phyloP scores from a whole-genome alignment of 1,284 basidiomycete species.

The Ustanciosporium gigantosporum region DNA sequence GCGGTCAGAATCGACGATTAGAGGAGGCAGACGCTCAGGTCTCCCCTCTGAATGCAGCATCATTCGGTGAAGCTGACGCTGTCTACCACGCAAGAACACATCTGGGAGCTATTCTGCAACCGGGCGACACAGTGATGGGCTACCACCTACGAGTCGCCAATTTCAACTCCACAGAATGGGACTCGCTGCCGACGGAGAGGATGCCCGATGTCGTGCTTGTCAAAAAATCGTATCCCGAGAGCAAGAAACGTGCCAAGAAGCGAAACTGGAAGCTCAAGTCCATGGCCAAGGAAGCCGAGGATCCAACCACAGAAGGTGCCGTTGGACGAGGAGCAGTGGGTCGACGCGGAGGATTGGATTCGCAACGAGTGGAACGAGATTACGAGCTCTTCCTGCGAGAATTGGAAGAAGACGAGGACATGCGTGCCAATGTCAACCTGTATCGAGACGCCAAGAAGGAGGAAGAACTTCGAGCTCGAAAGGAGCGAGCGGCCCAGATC shows the following conservation, averaged over 20 bases:
- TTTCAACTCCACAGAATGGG: constrained; percentile 88
- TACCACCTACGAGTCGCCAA: constrained; percentile 87
- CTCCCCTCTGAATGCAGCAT: constrained; percentile 78
- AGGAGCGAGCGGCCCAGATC: constrained; percentile 52
- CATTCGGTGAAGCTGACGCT: constrained; percentile 66
- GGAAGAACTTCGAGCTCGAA: constrained; percentile 51
- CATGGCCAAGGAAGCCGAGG: constrained; percentile 89
- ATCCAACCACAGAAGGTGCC: constrained; percentile 54
- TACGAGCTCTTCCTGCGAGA: constrained; percentile 95
- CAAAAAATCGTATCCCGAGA: constrained; percentile 92
- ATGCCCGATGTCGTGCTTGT: constrained; percentile 91
- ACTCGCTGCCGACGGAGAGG: constrained; percentile 69
- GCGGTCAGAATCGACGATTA: constrained; percentile 35
- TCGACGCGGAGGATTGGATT: constrained; percentile 83
- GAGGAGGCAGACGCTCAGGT: constrained; percentile 84
- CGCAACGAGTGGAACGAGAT: constrained; percentile 91
- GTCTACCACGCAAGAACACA: constrained; percentile 97
- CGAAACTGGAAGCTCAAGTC: constrained; percentile 87
- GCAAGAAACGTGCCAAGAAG: constrained; percentile 84
- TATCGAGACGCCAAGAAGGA: constrained; percentile 69
- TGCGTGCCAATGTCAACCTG: constrained; percentile 84
- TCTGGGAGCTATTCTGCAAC: constrained; percentile 89
- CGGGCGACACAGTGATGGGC: constrained; percentile 89
- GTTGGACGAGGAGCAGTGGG: constrained; percentile 81
- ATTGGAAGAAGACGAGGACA: constrained; percentile 92